Base-by-base conservation (phyloP, 2,329 filamentous ascomycete genomes). In the Achaetomium macrosporum region DNA sequence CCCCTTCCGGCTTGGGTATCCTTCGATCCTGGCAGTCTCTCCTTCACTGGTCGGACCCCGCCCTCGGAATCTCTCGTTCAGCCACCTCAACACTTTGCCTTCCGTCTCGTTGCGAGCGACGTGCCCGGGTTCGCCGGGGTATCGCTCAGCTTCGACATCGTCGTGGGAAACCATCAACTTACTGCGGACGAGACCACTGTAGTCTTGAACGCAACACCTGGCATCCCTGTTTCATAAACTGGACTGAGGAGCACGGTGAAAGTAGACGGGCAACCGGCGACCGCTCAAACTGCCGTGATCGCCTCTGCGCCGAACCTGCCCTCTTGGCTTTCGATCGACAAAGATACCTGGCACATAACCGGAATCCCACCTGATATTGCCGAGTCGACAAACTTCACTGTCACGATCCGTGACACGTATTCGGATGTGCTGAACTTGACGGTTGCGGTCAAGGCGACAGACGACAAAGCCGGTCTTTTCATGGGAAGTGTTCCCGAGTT, bases 1-100 rank as follows among this genome's bases (percentile, higher is more conserved):
- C 90, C 90, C 35, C 72, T 96, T 35, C 90, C 90, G 17, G 84
- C 89, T 0, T 96, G 90, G 90, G 73, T 95, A 42, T 72, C 72
- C n/a, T 96, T 96, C 63, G 79, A 93, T 60, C 65, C 78, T 1
- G 65, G 65, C 2, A 74, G 69, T 0, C 71, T 95, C 37, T 76
- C 76, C 0, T 95, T 95, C 61, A 80, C 78, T 1, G 90, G 90
- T 20, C 79, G 71, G 33, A 86, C 85, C 2, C 90, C 89, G 1
- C 71, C 82, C 1, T 74, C 83, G 43, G 77, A 80, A 53, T 82
- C 81, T 29, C 73, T 85, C 10, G 69, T 82, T 35, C 79, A 84
- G 31, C 82, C 83, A 8, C 85, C 89, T 3, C 85, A 95, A 63
- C 78, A 73, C 0, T 93, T 90, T 62, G 77, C 77, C 17, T 78